Evolutionary conservation across 805 yeast genomes (phyloP).

Genomic region (Kodamaea hsintzibuensis): DNA sequence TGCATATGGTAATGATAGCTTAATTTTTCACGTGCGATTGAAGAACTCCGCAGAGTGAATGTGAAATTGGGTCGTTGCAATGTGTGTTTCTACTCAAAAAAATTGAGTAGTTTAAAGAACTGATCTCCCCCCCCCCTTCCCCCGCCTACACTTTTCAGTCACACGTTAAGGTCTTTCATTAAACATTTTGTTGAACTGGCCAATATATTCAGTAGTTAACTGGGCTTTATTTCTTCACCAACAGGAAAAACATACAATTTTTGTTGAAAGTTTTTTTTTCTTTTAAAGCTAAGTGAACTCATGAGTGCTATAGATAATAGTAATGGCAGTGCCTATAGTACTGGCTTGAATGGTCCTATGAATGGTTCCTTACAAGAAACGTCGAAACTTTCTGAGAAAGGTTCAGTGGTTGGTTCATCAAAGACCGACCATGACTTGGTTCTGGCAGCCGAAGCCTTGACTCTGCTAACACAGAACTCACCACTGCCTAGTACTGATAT

Average conservation of each 20-base stretch:
- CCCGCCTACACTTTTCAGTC: background rate
- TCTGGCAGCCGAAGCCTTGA: conserved; percentile 43
- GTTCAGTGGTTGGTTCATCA: background rate
- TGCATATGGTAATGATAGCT: background rate
- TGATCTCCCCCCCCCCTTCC: background rate
- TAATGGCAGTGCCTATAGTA: background rate
- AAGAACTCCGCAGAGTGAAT: background rate
- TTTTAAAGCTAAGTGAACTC: background rate
- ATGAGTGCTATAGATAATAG: background rate
- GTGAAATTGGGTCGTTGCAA: conserved; percentile 3
- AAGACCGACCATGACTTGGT: conserved; percentile 24
- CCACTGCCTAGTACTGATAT: conserved; percentile 16
- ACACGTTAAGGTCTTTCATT: background rate
- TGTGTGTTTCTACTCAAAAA: background rate
- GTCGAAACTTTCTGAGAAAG: background rate
- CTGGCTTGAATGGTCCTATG: background rate
- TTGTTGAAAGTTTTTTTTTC: background rate
- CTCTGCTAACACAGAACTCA: conserved; percentile 30
- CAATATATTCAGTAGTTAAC: background rate
- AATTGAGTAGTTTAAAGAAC: background rate
- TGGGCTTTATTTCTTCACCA: background rate
- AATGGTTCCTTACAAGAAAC: background rate
- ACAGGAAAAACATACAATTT: background rate
- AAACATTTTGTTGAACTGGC: background rate
- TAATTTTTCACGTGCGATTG: conserved; percentile 1